These are phyloP conservation scores for Dunaliella salina DNA, from an alignment of 163 green algal species.

Conservation along the genomic window DNA sequence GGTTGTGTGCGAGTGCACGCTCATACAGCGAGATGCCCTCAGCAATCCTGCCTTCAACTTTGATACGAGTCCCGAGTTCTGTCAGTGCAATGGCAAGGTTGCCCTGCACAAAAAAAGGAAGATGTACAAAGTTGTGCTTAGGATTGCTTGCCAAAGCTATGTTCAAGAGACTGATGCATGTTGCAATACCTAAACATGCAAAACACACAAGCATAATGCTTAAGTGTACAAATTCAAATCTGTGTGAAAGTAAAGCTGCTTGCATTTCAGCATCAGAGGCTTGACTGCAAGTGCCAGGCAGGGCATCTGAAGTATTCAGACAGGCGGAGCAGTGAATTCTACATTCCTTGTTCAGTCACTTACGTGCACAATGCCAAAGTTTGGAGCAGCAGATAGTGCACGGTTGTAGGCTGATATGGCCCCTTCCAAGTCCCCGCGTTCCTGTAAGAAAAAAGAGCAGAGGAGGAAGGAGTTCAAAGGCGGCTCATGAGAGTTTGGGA, in stretches of 20 bases:
- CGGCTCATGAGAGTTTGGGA: no score
- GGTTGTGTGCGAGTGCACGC: slow-evolving; percentile 68
- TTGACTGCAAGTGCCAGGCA: no score
- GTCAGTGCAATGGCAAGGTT: slow-evolving; percentile 84
- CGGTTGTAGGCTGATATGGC: slow-evolving; percentile 74
- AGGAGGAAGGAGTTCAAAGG: no score
- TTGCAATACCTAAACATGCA: no score
- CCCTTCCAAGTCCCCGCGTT: slow-evolving; percentile 58
- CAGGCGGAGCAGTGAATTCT: not conserved
- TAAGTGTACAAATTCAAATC: no score
- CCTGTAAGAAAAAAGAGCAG: not conserved
- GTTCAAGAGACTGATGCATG: not conserved
- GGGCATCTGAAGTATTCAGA: no score
- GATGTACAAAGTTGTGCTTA: not conserved
- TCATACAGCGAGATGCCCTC: slow-evolving; percentile 73
- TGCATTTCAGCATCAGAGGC: no score
- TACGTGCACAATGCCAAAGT: slow-evolving; percentile 64
- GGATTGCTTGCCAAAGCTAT: not conserved
- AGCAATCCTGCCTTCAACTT: slow-evolving; percentile 43
- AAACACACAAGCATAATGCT: no score
- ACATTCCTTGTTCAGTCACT: not conserved
- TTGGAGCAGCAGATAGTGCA: slow-evolving; percentile 71
- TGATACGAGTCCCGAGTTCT: slow-evolving; percentile 58
- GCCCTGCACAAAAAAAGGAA: slow-evolving; percentile 2
- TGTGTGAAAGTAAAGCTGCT: no score